Base-by-base conservation (phyloP, 108 stramenopile genomes). In the Stephanodiscus minutulus region DNA sequence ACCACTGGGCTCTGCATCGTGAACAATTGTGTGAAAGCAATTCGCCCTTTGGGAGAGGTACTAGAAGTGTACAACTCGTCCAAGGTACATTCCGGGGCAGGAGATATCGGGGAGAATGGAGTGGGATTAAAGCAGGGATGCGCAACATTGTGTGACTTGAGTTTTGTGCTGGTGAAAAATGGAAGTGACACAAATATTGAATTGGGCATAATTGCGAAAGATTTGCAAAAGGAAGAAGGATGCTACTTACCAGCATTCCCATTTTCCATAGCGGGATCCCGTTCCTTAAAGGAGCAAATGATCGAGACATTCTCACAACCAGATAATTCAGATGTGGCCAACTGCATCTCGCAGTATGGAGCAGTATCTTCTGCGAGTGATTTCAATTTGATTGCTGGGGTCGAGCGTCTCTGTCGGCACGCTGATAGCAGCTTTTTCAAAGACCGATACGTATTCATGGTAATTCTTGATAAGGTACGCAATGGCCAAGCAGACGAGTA, bases 51-150 rank as follows among this genome's bases (percentile, higher is more conserved):
- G 64, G 31, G 68, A 8, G 65, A 79, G 44, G 78, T 85, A 1
- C 55, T 87, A 43, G 78, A 80, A 61, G 74, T 87, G 7, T 87
- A 82, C 55, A 59, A 72, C 11, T 83, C 82, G 7, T 62, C 64
- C 53, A 87, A 87, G 48, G 70, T 61, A 31, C 21, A 81, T 47
- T 55, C 70, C 8, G 74, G 71, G 17, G 63, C 61, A 17, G 69
- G 49, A 3, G 66, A 53, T 12, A 68, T 79, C 5, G 78, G 78
- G 27, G 78, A 79, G 64, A 74, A 79, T 66, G 78, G 78, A 31
- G 73, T 79, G n/a, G 78, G 78, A 41, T 46, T 79, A 12, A 79
- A 79, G n/a, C 78, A 79, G 41, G 73, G 55, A 21, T 68, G 73
- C 46, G 78, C 73, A 2, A 67, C 73, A 7, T 52, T 79, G 36